Conservation (phyloP, 768 basidiomycete species). For the Gloeopeniophorella convolvens region DNA sequence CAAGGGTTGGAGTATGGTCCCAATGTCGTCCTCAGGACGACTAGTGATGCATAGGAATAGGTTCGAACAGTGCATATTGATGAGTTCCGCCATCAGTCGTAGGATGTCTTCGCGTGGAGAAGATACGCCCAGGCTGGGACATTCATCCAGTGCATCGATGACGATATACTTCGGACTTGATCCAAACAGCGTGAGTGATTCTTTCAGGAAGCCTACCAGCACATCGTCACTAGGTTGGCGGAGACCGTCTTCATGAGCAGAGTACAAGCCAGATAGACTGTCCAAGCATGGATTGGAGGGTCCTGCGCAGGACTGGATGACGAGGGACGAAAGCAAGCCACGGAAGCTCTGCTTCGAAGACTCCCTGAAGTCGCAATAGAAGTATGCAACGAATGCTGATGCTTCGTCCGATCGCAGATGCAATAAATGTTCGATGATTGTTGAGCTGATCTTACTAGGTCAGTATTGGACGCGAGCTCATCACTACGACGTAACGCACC, state of each 20-base stretch:
- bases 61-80: background rate
- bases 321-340: background rate
- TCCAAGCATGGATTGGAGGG: background rate
- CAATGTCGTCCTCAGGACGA: background rate
- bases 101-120: background rate
- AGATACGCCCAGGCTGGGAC: background rate
- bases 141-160: constrained; percentile 3
- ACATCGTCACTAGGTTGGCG: background rate
- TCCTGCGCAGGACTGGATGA: background rate
- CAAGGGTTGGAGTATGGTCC: background rate
- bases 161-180: background rate
- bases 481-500: background rate
- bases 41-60: background rate
- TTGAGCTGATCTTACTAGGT: too few species aligned
- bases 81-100: background rate
- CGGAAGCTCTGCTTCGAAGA: background rate
- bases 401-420: constrained; percentile 1
- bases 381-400: background rate
- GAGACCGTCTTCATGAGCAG: background rate
- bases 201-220: background rate
- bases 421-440: constrained; percentile 3
- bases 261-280: background rate
- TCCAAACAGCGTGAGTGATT: background rate
- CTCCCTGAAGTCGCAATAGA: constrained; percentile 5
- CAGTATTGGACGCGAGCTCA: too few species aligned